Evolutionary conservation across 2,329 filamentous ascomycete genomes (phyloP).

Genomic region (Dothideomycetes sp.): DNA sequence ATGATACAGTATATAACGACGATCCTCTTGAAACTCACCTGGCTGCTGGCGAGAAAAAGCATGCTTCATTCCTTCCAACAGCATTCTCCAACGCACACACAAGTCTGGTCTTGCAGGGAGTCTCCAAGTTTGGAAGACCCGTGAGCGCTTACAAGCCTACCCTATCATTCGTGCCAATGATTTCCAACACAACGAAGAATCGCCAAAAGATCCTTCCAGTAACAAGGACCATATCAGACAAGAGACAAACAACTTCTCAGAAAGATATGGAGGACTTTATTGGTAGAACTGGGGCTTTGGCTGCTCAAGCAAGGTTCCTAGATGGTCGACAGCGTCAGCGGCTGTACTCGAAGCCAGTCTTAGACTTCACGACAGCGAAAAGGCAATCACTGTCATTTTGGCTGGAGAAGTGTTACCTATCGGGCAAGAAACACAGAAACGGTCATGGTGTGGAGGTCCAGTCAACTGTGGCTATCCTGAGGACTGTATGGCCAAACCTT

Average conservation of each 20-base stretch:
- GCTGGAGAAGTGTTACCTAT: background rate
- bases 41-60: conserved; percentile 16
- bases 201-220: too few species aligned
- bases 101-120: conserved; percentile 1
- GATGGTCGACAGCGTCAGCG: conserved; percentile 5
- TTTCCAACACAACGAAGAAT: too few species aligned
- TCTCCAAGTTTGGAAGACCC: conserved; percentile 1
- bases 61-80: conserved; percentile 16
- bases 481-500: conserved; percentile 61
- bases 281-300: conserved; percentile 12
- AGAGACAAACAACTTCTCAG: too few species aligned
- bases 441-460: background rate
- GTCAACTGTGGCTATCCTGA: conserved; percentile 44
- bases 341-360: background rate
- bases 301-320: conserved; percentile 8
- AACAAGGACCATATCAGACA: too few species aligned
- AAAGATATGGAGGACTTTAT: conserved; percentile 13
- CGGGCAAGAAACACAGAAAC: background rate
- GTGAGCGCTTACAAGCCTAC: conserved; percentile 1
- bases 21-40: conserved; percentile 19
- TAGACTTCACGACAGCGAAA: background rate
- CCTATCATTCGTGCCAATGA: too few species aligned
- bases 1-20: background rate
- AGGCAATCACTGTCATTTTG: too few species aligned
- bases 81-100: conserved; percentile 11